Evolutionary conservation across 345 rosid genomes (phyloP).

Genomic region (Citrus mangshanensis): DNA sequence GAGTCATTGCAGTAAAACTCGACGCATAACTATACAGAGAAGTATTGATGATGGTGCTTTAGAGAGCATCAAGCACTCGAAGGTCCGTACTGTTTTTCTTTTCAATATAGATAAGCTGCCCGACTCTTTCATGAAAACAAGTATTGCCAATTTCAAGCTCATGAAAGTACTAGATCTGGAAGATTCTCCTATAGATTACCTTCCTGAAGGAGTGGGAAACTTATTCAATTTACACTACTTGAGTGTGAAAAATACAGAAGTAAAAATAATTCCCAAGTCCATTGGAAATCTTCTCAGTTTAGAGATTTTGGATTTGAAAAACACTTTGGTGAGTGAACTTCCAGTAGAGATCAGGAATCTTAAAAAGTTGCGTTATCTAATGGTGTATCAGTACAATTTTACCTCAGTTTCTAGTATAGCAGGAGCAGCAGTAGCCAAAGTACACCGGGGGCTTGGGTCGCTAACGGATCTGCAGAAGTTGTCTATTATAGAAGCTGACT

Average conservation of each 20-base stretch:
- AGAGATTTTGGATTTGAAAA: neutral
- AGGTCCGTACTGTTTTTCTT: neutral
- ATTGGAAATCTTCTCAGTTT: neutral
- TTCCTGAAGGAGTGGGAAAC: neutral
- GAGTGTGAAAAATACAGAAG: neutral
- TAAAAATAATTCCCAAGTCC: neutral
- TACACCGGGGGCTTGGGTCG: neutral
- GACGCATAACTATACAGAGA: no score
- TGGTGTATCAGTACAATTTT: neutral
- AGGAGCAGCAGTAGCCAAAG: rapidly evolving
- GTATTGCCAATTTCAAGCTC: neutral
- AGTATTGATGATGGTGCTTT: no score
- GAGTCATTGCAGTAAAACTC: no score
- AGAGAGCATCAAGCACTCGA: no score
- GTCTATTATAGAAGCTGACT: neutral
- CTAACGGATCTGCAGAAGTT: neutral
- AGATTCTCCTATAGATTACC: neutral
- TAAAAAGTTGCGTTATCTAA: neutral
- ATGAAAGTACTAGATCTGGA: conserved; percentile 1
- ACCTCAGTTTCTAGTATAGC: rapidly evolving
- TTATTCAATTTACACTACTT: neutral
- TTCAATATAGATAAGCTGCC: neutral
- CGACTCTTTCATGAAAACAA: neutral
- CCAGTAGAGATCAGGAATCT: neutral
- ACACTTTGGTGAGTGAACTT: neutral